These are phyloP conservation scores for Fibroporia radiculosa DNA, from an alignment of 768 basidiomycete species.

Conservation along the genomic window DNA sequence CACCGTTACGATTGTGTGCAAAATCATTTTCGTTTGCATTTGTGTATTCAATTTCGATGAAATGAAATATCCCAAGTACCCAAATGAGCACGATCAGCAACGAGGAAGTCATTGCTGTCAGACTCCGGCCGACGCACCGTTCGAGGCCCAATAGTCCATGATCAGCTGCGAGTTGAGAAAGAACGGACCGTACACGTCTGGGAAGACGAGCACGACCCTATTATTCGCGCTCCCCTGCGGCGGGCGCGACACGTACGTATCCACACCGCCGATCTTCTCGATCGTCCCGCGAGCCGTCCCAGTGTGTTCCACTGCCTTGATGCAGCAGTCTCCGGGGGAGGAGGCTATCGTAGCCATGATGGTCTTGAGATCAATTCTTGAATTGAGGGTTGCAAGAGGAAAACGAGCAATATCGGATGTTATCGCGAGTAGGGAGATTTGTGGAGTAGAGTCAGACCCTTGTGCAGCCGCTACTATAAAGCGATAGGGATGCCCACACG, in stretches of 20 bases:
- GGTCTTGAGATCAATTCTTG: too few species aligned
- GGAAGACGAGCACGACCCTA: conserved; percentile 46
- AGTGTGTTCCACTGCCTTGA: conserved; percentile 41
- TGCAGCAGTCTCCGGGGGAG: conserved; percentile 39
- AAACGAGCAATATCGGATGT: too few species aligned
- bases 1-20: too few species aligned
- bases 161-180: conserved; percentile 50
- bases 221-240: conserved; percentile 17
- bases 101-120: background rate
- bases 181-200: conserved; percentile 55
- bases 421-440: too few species aligned
- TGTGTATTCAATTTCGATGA: too few species aligned
- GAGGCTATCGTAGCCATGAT: conserved; percentile 8
- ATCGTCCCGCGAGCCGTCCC: conserved; percentile 40
- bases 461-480: too few species aligned
- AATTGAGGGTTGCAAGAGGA: too few species aligned
- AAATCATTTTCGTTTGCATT: too few species aligned
- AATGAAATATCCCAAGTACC: too few species aligned
- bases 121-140: conserved; percentile 30
- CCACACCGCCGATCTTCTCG: conserved; percentile 33
- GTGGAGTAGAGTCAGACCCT: too few species aligned
- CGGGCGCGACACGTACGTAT: conserved; percentile 50
- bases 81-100: background rate
- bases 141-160: conserved; percentile 56
- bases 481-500: too few species aligned